A percentile compares a stretch with the other conserved stretches of the same genome.
These are phyloP conservation scores for Aspergillus ustus DNA, from an alignment of 2,329 filamentous ascomycete genomes.

Conservation along the genomic window DNA sequence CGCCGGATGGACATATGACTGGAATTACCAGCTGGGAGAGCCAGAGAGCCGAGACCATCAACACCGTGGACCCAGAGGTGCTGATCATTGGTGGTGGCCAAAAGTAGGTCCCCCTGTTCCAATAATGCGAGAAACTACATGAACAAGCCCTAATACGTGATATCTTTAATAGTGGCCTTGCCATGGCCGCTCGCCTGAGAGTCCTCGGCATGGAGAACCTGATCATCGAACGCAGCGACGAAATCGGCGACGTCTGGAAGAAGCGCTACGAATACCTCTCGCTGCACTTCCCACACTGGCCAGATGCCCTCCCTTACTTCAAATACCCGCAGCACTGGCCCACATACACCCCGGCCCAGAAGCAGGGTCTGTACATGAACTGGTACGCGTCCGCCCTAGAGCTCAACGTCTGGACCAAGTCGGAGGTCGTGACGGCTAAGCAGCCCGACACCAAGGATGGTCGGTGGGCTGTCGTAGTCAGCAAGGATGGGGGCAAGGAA, in stretches of 20 bases:
- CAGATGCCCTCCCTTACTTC: slow-evolving; percentile 36
- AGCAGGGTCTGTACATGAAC: slow-evolving; percentile 35
- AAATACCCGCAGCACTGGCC: slow-evolving; percentile 38
- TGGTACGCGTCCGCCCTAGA: slow-evolving; percentile 35
- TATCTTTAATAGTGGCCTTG: slow-evolving; percentile 27
- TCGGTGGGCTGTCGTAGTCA: slow-evolving; percentile 29
- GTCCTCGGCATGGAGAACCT: slow-evolving; percentile 33
- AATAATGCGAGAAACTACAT: neutral
- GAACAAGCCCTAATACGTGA: neutral
- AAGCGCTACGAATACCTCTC: slow-evolving; percentile 40
- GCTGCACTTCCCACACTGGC: slow-evolving; percentile 38
- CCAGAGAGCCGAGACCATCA: slow-evolving; percentile 31
- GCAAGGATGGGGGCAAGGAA: slow-evolving; percentile 25
- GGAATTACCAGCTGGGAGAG: slow-evolving; percentile 38
- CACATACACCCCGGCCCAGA: slow-evolving; percentile 37
- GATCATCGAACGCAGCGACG: slow-evolving; percentile 35
- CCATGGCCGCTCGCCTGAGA: slow-evolving; percentile 30
- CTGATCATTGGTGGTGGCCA: slow-evolving; percentile 33
- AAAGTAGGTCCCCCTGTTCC: neutral
- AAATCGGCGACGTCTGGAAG: slow-evolving; percentile 36
- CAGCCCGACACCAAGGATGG: slow-evolving; percentile 19
- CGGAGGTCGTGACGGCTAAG: slow-evolving; percentile 27
- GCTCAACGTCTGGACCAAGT: slow-evolving; percentile 33
- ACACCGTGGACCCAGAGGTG: slow-evolving; percentile 31
- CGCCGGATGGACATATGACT: slow-evolving; percentile 41